A percentile compares a stretch with the other conserved stretches of the same genome.
phyloP scores from a whole-genome alignment of 768 basidiomycete genomes.

The Pleurotus sapidus region DNA sequence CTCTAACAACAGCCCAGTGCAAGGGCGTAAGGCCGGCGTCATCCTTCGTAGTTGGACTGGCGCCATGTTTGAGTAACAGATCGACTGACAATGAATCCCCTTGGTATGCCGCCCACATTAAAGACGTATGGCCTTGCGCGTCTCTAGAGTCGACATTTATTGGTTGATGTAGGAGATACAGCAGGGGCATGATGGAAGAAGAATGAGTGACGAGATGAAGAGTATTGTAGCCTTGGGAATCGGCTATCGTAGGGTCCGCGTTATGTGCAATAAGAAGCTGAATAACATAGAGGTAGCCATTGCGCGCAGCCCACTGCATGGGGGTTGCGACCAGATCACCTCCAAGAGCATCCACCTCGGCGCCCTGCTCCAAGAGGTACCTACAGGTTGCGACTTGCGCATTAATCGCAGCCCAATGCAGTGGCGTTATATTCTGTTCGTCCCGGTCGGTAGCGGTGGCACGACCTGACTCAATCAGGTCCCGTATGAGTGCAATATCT shows the following conservation, averaged over 20 bases:
- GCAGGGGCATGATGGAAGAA: slow-evolving; percentile 89
- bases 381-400: slow-evolving; percentile 89
- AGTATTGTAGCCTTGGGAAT: slow-evolving; percentile 95
- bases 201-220: slow-evolving; percentile 96
- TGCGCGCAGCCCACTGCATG: slow-evolving; percentile 97
- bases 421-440: slow-evolving; percentile 86
- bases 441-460: slow-evolving; percentile 79
- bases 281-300: slow-evolving; percentile 94
- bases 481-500: slow-evolving; percentile 61
- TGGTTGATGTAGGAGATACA: slow-evolving; percentile 91
- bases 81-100: slow-evolving; percentile 96
- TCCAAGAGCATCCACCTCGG: slow-evolving; percentile 91
- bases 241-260: slow-evolving; percentile 89
- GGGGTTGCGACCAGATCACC: slow-evolving; percentile 95
- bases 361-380: slow-evolving; percentile 86
- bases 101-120: slow-evolving; percentile 99
- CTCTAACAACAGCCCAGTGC: slow-evolving; percentile 97
- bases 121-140: slow-evolving; percentile 86
- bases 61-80: slow-evolving; percentile 82
- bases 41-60: slow-evolving; percentile 74
- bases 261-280: slow-evolving; percentile 87
- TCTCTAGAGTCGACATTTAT: slow-evolving; percentile 90
- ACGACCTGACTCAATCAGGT: slow-evolving; percentile 68
- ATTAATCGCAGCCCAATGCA: slow-evolving; percentile 99
- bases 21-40: slow-evolving; percentile 83